Evolutionary conservation across 2,329 filamentous ascomycete species (phyloP).

Genomic region (Pseudogymnoascus sp.): DNA sequence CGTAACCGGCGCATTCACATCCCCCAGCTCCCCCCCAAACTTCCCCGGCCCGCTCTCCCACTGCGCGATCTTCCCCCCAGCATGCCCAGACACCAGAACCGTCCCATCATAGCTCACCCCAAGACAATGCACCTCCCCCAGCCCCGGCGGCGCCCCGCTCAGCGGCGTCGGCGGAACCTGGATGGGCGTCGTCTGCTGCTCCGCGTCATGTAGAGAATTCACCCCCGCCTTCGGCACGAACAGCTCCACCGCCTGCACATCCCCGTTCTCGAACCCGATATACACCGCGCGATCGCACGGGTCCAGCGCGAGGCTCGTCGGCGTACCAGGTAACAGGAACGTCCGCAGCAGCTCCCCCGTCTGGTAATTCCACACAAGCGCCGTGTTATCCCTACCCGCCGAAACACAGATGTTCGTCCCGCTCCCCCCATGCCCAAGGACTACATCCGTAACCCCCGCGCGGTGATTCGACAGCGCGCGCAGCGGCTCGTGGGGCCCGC

Average conservation of each 20-base stretch:
- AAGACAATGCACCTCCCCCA: constrained; percentile 59
- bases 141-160: constrained; percentile 49
- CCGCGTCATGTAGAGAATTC: constrained; percentile 33
- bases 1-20: constrained; percentile 70
- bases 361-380: constrained; percentile 87
- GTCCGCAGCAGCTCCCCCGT: constrained; percentile 71
- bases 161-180: constrained; percentile 44
- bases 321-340: constrained; percentile 66
- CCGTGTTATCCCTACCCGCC: constrained; percentile 75
- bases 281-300: constrained; percentile 78
- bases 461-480: constrained; percentile 72
- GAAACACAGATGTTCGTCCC: constrained; percentile 78
- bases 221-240: constrained; percentile 48
- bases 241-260: constrained; percentile 71
- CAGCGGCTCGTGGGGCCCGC: constrained; percentile 57
- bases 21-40: constrained; percentile 22
- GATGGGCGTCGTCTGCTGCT: constrained; percentile 48
- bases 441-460: constrained; percentile 59
- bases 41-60: constrained; percentile 59
- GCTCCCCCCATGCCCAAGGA: constrained; percentile 57
- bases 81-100: constrained; percentile 70
- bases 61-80: constrained; percentile 64
- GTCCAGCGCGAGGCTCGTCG: constrained; percentile 67
- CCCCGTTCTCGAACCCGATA: constrained; percentile 70
- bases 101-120: constrained; percentile 76